Percentiles rank a stretch among this genome's conserved stretches.
Conservation (phyloP, 2,329 filamentous ascomycete genomes). For the Cercospora citrullina region DNA sequence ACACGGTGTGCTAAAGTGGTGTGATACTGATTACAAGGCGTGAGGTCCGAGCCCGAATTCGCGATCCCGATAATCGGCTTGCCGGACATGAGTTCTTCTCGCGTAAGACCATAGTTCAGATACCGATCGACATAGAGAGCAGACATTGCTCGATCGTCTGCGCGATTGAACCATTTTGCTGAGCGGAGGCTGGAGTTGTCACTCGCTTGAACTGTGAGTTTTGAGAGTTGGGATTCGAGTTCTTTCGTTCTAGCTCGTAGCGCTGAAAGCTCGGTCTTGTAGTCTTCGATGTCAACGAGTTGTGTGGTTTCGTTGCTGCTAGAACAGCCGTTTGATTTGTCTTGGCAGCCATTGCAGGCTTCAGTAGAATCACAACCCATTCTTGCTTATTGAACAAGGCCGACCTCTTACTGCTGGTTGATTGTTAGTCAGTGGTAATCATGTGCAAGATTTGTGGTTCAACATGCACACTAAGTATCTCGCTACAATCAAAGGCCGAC, state of each 20-base stretch:
- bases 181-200: slow-evolving; percentile 29
- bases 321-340: slow-evolving; percentile 16
- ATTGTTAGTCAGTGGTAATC: background rate
- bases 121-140: slow-evolving; percentile 38
- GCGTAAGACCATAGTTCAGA: slow-evolving; percentile 35
- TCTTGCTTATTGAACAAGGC: background rate
- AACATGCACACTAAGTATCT: background rate
- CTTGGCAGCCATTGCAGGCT: slow-evolving; percentile 26
- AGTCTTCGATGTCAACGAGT: slow-evolving; percentile 36
- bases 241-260: slow-evolving; percentile 34
- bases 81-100: slow-evolving; percentile 33
- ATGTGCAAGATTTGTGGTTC: background rate
- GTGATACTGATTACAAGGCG: slow-evolving; percentile 37
- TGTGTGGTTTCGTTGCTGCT: slow-evolving; percentile 6
- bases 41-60: slow-evolving; percentile 35
- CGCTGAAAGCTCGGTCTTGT: slow-evolving; percentile 33
- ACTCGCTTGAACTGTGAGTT: slow-evolving; percentile 20
- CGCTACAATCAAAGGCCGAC: slow-evolving; percentile 3
- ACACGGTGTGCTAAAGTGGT: slow-evolving; percentile 34
- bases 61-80: slow-evolving; percentile 38
- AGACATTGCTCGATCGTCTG: slow-evolving; percentile 35
- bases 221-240: slow-evolving; percentile 33
- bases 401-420: background rate
- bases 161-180: slow-evolving; percentile 34
- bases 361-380: slow-evolving; percentile 14